Base-by-base conservation (phyloP, 1,139 yeast genomes). In the Geotrichum fermentans region DNA sequence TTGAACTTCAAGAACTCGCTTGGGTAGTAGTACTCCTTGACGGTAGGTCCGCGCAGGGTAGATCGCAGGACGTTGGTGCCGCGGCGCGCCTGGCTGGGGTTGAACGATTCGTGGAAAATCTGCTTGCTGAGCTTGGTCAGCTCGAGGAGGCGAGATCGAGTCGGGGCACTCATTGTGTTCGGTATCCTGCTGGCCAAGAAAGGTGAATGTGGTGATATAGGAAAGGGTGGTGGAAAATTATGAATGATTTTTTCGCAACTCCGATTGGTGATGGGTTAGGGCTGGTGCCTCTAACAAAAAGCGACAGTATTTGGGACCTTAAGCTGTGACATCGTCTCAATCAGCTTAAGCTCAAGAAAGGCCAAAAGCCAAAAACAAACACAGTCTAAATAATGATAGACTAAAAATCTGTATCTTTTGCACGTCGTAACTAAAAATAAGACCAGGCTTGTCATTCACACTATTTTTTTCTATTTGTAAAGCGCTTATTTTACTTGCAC, bases 51-150 rank as follows among this genome's bases (percentile, higher is more conserved):
- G 62, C 78, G 80, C 55, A 89, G 75, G 35, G 87, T 83, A 43
- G 81, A 78, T 45, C 83, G 74, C 55, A 89, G 74, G 33, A 86
- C 79, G 64, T 84, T 83, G 44, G 89, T 71, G 33, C 96, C 96
- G 28, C 87, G 86, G 63, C 96, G 78, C 49, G 71, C 69, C 39
- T 75, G 72, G 2, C 73, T 70, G 21, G 96, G 97, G 66, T 89
- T 89, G 62, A 70, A 80, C 17, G 80, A 74, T 42, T 77, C 75
- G 55, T 81, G 79, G 62, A 84, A 84, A 17, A 84, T 73, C 57
- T 74, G 69, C 42, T 83, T 77, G 54, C 79, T 78, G 36, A 81
- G 69, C 66, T 80, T 73, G 52, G 78, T 72, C 42, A 82, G 72
- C 63, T 78, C 75, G 52, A 71, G 67, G 18, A 83, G 70, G 61